A percentile compares a stretch with the other conserved stretches of the same genome.
Evolutionary conservation across 352 stramenopile genomes (phyloP).

Genomic region (Globisporangium emineosum): DNA sequence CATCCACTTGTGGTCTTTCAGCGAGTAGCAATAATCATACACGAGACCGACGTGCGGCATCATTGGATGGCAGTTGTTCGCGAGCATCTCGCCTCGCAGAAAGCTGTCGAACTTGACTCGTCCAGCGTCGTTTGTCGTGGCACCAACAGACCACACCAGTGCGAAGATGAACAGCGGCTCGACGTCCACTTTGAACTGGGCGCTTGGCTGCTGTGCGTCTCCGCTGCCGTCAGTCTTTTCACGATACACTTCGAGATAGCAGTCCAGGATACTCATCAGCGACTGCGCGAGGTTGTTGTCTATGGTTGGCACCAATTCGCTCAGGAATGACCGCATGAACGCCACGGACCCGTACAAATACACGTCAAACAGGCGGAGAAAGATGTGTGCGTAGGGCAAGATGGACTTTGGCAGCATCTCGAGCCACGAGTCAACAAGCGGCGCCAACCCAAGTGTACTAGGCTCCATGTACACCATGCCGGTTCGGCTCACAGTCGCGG

Average conservation of each 20-base stretch:
- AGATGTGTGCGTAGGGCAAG: slow-evolving; percentile 31
- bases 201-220: slow-evolving; percentile 39
- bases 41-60: slow-evolving; percentile 70
- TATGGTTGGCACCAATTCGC: slow-evolving; percentile 89
- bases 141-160: slow-evolving; percentile 91
- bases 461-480: slow-evolving; percentile 98
- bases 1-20: slow-evolving; percentile 89
- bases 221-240: slow-evolving; percentile 46
- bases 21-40: slow-evolving; percentile 91
- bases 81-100: slow-evolving; percentile 79
- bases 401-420: slow-evolving; percentile 55
- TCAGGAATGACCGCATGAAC: slow-evolving; percentile 86
- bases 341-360: slow-evolving; percentile 87
- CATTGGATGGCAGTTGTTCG: slow-evolving; percentile 48
- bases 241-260: slow-evolving; percentile 72
- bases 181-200: slow-evolving; percentile 76
- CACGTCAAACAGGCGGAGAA: slow-evolving; percentile 85
- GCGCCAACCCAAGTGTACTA: slow-evolving; percentile 84
- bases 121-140: slow-evolving; percentile 87
- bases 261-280: slow-evolving; percentile 93
- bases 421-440: slow-evolving; percentile 90
- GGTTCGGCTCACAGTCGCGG: slow-evolving; percentile 92
- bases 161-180: slow-evolving; percentile 92
- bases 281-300: slow-evolving; percentile 92
- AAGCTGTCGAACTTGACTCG: slow-evolving; percentile 88